Conservation (phyloP, 2,329 filamentous ascomycete species). For the Aureobasidium melanogenum region DNA sequence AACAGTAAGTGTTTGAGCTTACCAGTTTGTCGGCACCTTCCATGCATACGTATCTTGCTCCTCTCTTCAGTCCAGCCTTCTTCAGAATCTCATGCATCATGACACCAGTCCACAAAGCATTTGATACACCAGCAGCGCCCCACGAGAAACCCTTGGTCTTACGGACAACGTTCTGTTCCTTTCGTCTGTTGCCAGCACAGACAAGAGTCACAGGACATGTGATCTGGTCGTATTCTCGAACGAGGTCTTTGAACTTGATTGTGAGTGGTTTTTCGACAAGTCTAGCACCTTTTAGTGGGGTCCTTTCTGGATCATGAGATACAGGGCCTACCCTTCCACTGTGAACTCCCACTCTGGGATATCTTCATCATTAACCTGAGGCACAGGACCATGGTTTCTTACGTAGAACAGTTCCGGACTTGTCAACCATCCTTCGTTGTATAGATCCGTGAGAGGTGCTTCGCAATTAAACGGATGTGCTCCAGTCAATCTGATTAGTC, state of each 20-base stretch:
- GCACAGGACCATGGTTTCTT: constrained; percentile 79
- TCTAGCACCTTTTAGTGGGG: not conserved
- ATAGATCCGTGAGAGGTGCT: constrained; percentile 69
- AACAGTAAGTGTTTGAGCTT: constrained; percentile 38
- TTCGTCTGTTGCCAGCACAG: constrained; percentile 83
- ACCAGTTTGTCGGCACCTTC: constrained; percentile 71
- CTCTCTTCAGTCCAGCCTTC: constrained; percentile 57
- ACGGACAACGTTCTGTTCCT: constrained; percentile 84
- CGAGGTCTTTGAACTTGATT: constrained; percentile 62
- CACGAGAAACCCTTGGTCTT: constrained; percentile 94
- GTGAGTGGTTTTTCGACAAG: constrained; percentile 69
- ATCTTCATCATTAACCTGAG: constrained; percentile 61
- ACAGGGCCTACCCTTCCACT: constrained; percentile 52
- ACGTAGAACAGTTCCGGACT: constrained; percentile 86
- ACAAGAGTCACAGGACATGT: constrained; percentile 84
- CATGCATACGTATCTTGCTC: constrained; percentile 78
- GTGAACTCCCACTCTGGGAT: constrained; percentile 73
- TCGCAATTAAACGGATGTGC: constrained; percentile 89
- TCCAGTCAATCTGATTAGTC: constrained; percentile 78
- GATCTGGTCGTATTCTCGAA: constrained; percentile 67
- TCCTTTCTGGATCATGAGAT: not conserved
- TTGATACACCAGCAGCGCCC: constrained; percentile 81
- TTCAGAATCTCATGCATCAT: constrained; percentile 62
- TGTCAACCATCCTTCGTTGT: constrained; percentile 75
- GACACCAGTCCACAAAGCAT: constrained; percentile 79